phyloP scores from a whole-genome alignment of 768 basidiomycete species.

The Russula ochroleuca region DNA sequence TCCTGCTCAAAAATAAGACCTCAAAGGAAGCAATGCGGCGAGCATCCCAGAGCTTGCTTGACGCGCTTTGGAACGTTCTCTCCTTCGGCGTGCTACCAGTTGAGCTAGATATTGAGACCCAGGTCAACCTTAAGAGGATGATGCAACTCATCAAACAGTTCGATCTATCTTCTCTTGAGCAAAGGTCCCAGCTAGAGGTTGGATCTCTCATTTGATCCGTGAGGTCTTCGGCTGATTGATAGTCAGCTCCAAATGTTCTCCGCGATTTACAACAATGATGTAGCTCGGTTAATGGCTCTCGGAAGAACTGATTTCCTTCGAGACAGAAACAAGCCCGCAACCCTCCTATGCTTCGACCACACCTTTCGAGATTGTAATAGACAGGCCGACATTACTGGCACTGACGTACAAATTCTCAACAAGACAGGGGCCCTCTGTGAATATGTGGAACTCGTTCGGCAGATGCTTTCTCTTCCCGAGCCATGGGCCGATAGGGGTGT shows the following conservation, averaged over 20 bases:
- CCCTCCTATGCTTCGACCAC: conserved; percentile 24
- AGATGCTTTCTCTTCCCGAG: background rate
- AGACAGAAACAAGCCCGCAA: conserved; percentile 10
- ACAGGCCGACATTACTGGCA: background rate
- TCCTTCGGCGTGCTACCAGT: conserved; percentile 35
- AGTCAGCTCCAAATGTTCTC: conserved; percentile 18
- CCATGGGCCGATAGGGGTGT: background rate
- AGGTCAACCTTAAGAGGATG: conserved; percentile 3
- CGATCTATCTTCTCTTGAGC: background rate
- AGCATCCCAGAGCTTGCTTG: conserved; percentile 42
- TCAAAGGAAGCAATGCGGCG: conserved; percentile 33
- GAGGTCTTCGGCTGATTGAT: background rate
- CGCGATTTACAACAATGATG: background rate
- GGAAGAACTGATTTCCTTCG: background rate
- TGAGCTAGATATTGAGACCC: conserved; percentile 1
- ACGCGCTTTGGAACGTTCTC: conserved; percentile 44
- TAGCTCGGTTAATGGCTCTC: background rate
- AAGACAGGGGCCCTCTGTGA: conserved; percentile 1
- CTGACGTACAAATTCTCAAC: background rate
- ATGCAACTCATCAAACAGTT: conserved; percentile 3
- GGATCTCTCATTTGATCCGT: background rate
- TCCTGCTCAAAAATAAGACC: conserved; percentile 39
- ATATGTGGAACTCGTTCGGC: conserved; percentile 7
- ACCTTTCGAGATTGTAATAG: background rate
- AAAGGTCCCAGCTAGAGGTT: conserved; percentile 8